phyloP scores from a whole-genome alignment of 139 green algal species.

The Monoraphidium neglectum region DNA sequence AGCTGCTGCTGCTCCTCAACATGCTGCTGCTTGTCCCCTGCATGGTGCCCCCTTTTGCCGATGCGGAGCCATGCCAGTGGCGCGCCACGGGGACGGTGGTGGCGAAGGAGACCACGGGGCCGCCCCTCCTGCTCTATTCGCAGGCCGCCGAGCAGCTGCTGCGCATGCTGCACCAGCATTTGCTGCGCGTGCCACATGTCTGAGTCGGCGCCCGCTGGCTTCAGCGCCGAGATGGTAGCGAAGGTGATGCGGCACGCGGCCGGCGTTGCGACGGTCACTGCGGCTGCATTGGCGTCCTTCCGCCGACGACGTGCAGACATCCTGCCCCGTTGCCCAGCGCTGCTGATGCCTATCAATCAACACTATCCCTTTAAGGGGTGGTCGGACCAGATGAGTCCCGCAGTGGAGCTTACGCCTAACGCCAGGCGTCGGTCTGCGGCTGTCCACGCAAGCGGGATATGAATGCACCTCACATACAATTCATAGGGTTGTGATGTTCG shows the following conservation, averaged over 20 bases:
- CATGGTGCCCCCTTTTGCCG: background rate
- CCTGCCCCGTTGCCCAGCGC: no score
- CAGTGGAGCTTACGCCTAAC: no score
- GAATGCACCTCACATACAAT: no score
- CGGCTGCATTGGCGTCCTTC: no score
- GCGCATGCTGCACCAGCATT: background rate
- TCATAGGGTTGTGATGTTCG: no score
- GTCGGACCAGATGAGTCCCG: no score
- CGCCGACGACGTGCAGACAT: no score
- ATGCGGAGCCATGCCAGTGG: constrained; percentile 7
- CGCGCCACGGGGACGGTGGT: background rate
- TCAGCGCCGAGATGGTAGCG: constrained; percentile 4
- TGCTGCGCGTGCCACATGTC: background rate
- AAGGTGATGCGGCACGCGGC: constrained; percentile 14
- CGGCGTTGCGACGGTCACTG: background rate
- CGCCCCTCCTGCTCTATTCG: background rate
- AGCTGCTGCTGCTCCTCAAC: background rate
- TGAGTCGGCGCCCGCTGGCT: background rate
- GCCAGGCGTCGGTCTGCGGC: no score
- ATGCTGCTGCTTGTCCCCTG: no score
- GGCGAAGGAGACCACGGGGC: background rate
- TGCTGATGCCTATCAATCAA: no score
- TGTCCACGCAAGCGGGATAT: no score
- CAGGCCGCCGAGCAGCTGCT: constrained; percentile 10
- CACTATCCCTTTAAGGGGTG: no score